A percentile compares a stretch with the other conserved stretches of the same genome.
Evolutionary conservation across 805 yeast species (phyloP).

Genomic region (Kuraishia ogatae): DNA sequence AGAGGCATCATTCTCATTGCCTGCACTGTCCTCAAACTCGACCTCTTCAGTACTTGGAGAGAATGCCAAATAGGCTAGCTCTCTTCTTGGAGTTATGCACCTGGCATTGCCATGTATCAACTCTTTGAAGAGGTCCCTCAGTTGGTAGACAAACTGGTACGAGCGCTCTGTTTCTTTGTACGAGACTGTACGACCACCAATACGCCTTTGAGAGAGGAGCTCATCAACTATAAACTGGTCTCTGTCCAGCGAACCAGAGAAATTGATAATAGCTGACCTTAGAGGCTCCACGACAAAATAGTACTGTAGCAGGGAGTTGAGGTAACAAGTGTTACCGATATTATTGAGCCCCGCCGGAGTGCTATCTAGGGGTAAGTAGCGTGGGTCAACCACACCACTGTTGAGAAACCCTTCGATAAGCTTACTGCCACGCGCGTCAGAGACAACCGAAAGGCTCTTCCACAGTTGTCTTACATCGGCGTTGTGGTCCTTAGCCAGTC

Average conservation of each 20-base stretch:
- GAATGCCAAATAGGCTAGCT: constrained; percentile 82
- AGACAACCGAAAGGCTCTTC: constrained; percentile 47
- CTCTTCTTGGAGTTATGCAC: constrained; percentile 74
- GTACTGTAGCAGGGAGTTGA: constrained; percentile 85
- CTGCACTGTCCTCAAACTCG: constrained; percentile 26
- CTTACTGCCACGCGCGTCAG: constrained; percentile 43
- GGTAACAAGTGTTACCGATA: constrained; percentile 92
- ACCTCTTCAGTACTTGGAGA: constrained; percentile 64
- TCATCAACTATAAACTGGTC: constrained; percentile 20
- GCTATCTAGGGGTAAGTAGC: constrained; percentile 48
- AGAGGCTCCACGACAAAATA: constrained; percentile 82
- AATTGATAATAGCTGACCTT: constrained; percentile 53
- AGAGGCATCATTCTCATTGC: background rate
- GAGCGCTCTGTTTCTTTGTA: constrained; percentile 73
- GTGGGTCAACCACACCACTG: constrained; percentile 55
- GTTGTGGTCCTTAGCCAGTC: constrained; percentile 27
- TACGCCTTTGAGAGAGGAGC: constrained; percentile 44
- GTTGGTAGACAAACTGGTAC: constrained; percentile 67
- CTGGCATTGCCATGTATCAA: constrained; percentile 56
- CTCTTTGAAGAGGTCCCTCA: constrained; percentile 59
- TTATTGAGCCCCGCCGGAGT: constrained; percentile 93
- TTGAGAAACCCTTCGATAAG: constrained; percentile 46
- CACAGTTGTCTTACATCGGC: constrained; percentile 50
- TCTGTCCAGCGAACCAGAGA: constrained; percentile 23
- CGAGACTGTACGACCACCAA: constrained; percentile 84